Percentiles rank a stretch among this genome's conserved stretches.
Conservation (phyloP, 164 flowering plant species). For the Amborella trichopoda region DNA sequence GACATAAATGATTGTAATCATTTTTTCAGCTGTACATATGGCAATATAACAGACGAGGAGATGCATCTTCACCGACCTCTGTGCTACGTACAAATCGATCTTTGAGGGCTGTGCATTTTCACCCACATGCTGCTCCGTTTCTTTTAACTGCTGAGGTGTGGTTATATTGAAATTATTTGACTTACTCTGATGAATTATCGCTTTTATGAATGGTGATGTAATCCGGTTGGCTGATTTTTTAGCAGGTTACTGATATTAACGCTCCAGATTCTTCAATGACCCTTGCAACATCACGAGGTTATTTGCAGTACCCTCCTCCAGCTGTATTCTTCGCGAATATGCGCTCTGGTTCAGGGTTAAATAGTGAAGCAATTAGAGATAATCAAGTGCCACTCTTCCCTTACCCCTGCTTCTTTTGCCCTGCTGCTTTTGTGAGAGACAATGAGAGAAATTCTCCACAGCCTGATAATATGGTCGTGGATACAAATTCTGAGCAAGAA, state of each 20-base stretch:
- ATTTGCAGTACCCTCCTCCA: slow-evolving; percentile 80
- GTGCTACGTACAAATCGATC: slow-evolving; percentile 83
- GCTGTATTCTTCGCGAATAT: slow-evolving; percentile 61
- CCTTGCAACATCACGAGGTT: slow-evolving; percentile 70
- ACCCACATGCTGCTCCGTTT: slow-evolving; percentile 84
- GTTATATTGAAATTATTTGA: neutral
- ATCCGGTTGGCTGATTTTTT: slow-evolving; percentile 7
- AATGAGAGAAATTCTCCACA: slow-evolving; percentile 29
- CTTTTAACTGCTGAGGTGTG: slow-evolving; percentile 87
- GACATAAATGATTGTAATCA: neutral
- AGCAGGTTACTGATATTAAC: slow-evolving; percentile 88
- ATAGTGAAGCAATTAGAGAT: slow-evolving; percentile 23
- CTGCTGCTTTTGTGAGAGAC: slow-evolving; percentile 35
- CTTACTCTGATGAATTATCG: neutral
- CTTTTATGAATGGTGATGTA: neutral
- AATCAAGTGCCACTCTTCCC: slow-evolving; percentile 29
- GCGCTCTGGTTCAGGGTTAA: slow-evolving; percentile 30
- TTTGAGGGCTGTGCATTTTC: slow-evolving; percentile 97
- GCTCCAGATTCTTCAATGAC: slow-evolving; percentile 79
- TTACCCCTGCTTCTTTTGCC: slow-evolving; percentile 51
- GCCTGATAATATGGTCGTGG: slow-evolving; percentile 19
- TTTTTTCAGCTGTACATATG: slow-evolving; percentile 64
- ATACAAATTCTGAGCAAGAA: slow-evolving; percentile 24
- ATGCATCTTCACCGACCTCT: slow-evolving; percentile 47
- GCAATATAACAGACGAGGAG: slow-evolving; percentile 70